Evolutionary conservation across 208 protist species (phyloP), one percentile per base, ranked within the genome.

Genomic region (Trypanosomatidae sp.): DNA sequence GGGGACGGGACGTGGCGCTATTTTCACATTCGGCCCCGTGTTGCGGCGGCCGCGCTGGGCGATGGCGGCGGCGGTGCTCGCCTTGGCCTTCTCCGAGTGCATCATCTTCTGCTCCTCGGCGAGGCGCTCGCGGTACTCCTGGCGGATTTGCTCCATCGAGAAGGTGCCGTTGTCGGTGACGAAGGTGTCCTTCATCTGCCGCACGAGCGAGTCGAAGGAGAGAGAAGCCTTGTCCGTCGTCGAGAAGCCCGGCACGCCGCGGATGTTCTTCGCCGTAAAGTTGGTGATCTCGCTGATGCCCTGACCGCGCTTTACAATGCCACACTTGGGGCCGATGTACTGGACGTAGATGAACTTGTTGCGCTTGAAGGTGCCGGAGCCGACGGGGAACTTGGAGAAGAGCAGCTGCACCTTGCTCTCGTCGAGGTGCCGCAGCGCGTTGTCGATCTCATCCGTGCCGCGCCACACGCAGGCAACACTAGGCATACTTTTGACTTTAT

Each of bases 331-430:
- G 13, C 92, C 90, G 44, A 90, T 88, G 68, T 89, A 95, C 59
- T 92, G 84, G 15, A 96, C 80, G 66, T 89, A 91, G 43, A 95
- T 82, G 36, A 89, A 93, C 81, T 96, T 96, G 73, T 92, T 94
- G 19, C 92, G 87, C 82, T 91, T 92, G 79, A 96, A 96, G 39
- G 88, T 95, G 53, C 92, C 92, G 15, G 66, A 88, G 36, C 92
- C 92, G 28, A 96, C 80, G 47, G 90, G 90, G 47, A 96, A 91
- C 64, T 92, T 90, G 41, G 86, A 84, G 75, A 89, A 89, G n/a
- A 93, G 53, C 58, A 96, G 73, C 76, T 94, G 88, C 49, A 95
- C 92, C 69, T 88, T 46, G 62, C 74, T 55, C n/a, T 96, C 90
- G 64, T 96, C 87, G 9, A 96, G 72, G 59, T n/a, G n/a, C n/a